phyloP scores from a whole-genome alignment of 2,329 filamentous ascomycete species.

The Blastomyces silverae region DNA sequence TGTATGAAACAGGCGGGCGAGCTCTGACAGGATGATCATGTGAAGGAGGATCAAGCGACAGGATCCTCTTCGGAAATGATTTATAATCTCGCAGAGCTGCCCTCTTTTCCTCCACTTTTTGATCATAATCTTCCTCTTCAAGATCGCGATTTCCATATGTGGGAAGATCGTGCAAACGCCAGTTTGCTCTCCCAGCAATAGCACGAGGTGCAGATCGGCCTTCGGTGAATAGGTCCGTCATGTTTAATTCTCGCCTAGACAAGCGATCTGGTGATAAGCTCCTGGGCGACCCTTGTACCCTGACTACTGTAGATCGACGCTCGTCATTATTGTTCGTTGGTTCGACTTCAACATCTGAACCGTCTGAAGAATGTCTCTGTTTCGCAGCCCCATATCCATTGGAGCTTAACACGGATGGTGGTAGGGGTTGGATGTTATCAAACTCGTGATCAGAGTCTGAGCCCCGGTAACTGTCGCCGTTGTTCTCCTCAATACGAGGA shows the following conservation, averaged over 20 bases:
- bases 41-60: constrained; percentile 43
- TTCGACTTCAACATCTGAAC: constrained; percentile 14
- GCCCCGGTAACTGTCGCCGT: constrained; percentile 28
- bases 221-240: constrained; percentile 17
- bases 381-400: constrained; percentile 28
- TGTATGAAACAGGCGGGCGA: constrained; percentile 34
- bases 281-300: constrained; percentile 20
- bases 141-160: constrained; percentile 28
- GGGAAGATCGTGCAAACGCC: constrained; percentile 29
- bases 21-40: constrained; percentile 25
- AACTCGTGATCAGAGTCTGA: constrained; percentile 32
- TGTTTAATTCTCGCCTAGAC: constrained; percentile 21
- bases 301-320: constrained; percentile 26
- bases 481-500: constrained; percentile 28
- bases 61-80: constrained; percentile 44
- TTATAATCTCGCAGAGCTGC: constrained; percentile 45
- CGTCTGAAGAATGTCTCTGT: constrained; percentile 28
- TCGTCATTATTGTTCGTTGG: constrained; percentile 21
- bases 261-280: constrained; percentile 25
- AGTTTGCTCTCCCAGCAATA: constrained; percentile 35
- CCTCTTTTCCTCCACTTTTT: constrained; percentile 38
- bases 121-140: constrained; percentile 33
- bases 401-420: constrained; percentile 39
- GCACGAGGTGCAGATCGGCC: constrained; percentile 37
- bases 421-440: constrained; percentile 38